Base-by-base conservation (phyloP, 352 stramenopile species). In the Pseudoperonospora humuli region DNA sequence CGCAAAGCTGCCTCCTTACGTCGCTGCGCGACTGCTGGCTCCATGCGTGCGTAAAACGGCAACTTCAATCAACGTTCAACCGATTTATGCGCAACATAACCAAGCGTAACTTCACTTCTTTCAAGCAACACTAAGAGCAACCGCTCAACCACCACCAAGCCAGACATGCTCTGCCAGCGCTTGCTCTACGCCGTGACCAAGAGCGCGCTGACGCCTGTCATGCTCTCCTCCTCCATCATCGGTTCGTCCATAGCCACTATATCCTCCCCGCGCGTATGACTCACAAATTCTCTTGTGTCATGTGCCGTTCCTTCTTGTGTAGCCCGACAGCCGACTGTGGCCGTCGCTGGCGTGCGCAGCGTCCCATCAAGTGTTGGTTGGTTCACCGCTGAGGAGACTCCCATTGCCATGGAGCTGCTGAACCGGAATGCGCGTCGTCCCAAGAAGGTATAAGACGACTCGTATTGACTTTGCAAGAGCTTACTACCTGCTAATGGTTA, bases 341-440 rank as follows among this genome's bases (percentile, higher is more conserved):
- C 66, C 39, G 48, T 80, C 63, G 28, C 60, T 36, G 57, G 63
- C 39, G 52, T 82, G 41, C 70, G 69, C 38, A 50, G 71, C 42
- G 50, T 79, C 31, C 58, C 53, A 18, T 45, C 32, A n/a, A 34
- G 27, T 14, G 13, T 37, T 42, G 51, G 50, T 20, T 57, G 46
- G 53, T 49, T 64, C 14, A 39, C 20, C 3, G 21, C 32, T 21
- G 70, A 85, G 31, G 60, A 66, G 31, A 54, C 51, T 41, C 63
- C 78, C 26, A 47, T 61, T 19, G 64, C 62, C 40, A 91, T 91
- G 75, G 71, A 91, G 50, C 67, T 86, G 45, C 57, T 91, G 27
- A 87, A 87, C 57, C 65, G 79, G 51, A 91, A 91, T 54, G 77
- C 79, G 43, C 75, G 79, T 40, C 73, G 77, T 20, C 79, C 79